Evolutionary conservation across 192 early-diverging fungal species (phyloP).

Genomic region (Backusella westeae): DNA sequence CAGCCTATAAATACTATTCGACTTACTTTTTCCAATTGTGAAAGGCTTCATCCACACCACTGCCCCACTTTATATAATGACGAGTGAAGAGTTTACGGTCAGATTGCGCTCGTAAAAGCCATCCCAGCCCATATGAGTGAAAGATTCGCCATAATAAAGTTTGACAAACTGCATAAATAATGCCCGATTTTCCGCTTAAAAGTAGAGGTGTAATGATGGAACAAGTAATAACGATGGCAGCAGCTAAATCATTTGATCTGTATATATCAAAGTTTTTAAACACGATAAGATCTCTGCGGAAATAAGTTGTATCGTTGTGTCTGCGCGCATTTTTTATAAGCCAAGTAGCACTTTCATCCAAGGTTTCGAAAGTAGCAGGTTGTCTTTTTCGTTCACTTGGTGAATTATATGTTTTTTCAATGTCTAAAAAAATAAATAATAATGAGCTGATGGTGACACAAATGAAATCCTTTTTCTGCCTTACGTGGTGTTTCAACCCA

Average conservation of each 20-base stretch:
- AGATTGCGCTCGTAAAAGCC: slow-evolving; percentile 78
- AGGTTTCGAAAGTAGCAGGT: not conserved
- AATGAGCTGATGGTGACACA: not conserved
- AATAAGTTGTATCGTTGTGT: slow-evolving; percentile 40
- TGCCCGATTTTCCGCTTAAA: slow-evolving; percentile 38
- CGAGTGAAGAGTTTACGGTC: slow-evolving; percentile 80
- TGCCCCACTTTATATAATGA: slow-evolving; percentile 90
- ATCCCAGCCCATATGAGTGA: slow-evolving; percentile 78
- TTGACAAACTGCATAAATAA: slow-evolving; percentile 59
- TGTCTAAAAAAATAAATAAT: slow-evolving; percentile 33
- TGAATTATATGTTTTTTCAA: slow-evolving; percentile 59
- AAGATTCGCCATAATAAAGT: slow-evolving; percentile 84
- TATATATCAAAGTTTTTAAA: slow-evolving; percentile 90
- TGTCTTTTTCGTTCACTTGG: slow-evolving; percentile 24
- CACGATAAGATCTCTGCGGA: slow-evolving; percentile 81
- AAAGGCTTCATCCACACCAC: slow-evolving; percentile 81
- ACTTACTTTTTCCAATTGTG: slow-evolving; percentile 85
- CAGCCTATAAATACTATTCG: not conserved
- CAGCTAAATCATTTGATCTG: slow-evolving; percentile 79
- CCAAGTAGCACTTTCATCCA: slow-evolving; percentile 4
- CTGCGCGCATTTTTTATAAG: slow-evolving; percentile 17
- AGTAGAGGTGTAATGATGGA: slow-evolving; percentile 61
- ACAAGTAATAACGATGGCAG: slow-evolving; percentile 70
- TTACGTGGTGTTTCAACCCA: slow-evolving; percentile 90
- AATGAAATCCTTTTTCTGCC: slow-evolving; percentile 10